Percentiles rank a stretch among this genome's conserved stretches.
Conservation (phyloP, 2,329 filamentous ascomycete genomes). For the Alternaria gansuensis region DNA sequence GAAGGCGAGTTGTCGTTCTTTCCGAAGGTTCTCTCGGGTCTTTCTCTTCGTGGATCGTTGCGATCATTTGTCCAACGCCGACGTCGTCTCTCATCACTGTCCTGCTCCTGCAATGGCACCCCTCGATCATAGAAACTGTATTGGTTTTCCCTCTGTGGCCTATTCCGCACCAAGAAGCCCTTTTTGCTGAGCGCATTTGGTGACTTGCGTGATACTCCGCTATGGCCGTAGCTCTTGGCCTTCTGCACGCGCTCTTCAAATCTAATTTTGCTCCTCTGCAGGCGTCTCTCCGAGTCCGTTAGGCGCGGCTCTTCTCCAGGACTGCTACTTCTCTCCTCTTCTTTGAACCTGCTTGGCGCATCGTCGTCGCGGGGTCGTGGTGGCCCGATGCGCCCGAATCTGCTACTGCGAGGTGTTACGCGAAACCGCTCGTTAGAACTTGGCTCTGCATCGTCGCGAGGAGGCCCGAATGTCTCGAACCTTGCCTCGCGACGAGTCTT, state of each 20-base stretch:
- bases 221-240: neutral
- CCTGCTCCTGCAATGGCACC: neutral
- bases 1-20: neutral
- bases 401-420: slow-evolving; percentile 12
- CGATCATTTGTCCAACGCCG: neutral
- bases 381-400: slow-evolving; percentile 17
- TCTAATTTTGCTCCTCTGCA: neutral
- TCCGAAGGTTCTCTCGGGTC: neutral
- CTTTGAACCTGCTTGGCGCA: slow-evolving; percentile 7
- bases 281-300: too few relatives aligned
- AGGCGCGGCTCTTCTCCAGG: too few relatives aligned
- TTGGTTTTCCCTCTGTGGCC: neutral
- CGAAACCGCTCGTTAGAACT: neutral
- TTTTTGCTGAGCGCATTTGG: neutral
- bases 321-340: neutral
- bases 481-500: slow-evolving; percentile 12
- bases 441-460: slow-evolving; percentile 12
- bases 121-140: neutral
- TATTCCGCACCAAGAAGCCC: neutral
- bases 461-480: slow-evolving; percentile 21
- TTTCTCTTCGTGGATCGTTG: neutral
- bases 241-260: neutral
- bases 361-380: slow-evolving; percentile 13
- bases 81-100: neutral
- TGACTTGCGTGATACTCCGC: neutral